Conservation (phyloP, 169 alveolate genomes). For the Pseudocohnilembus persalinus region DNA sequence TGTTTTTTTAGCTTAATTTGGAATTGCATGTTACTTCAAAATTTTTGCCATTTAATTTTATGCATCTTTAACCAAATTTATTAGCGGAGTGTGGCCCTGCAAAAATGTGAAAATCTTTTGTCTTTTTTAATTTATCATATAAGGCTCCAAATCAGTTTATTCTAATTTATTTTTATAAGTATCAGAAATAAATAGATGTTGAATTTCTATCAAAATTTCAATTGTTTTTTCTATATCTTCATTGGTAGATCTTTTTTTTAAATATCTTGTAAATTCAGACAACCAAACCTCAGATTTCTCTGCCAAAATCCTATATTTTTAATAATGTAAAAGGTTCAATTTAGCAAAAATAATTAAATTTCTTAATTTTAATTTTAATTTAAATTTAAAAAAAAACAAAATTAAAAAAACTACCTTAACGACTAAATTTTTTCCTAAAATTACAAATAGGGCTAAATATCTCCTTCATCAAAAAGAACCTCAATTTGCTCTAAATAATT, state of each 20-base stretch:
- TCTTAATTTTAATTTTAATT: too few species aligned
- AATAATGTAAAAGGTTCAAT: not conserved
- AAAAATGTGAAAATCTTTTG: slow-evolving; percentile 25
- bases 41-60: slow-evolving; percentile 33
- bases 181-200: not conserved
- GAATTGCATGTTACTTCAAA: slow-evolving; percentile 3
- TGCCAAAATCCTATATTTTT: not conserved
- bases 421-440: not conserved
- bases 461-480: slow-evolving; percentile 30
- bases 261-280: not conserved
- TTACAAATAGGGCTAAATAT: not conserved
- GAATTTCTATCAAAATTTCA: not conserved
- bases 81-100: slow-evolving; percentile 32
- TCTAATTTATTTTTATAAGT: not conserved
- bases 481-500: slow-evolving; percentile 26
- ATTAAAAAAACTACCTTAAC: not conserved
- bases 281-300: slow-evolving; percentile 20
- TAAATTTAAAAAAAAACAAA: not conserved
- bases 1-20: slow-evolving; percentile 2
- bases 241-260: not conserved
- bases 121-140: slow-evolving; percentile 4
- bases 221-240: not conserved
- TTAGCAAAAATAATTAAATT: too few species aligned
- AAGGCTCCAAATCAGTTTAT: not conserved
- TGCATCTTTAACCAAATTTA: slow-evolving; percentile 39